Percentiles rank a stretch among this genome's conserved stretches.
Evolutionary conservation across 2,329 filamentous ascomycete genomes (phyloP).

Genomic region (Geosmithia flava): DNA sequence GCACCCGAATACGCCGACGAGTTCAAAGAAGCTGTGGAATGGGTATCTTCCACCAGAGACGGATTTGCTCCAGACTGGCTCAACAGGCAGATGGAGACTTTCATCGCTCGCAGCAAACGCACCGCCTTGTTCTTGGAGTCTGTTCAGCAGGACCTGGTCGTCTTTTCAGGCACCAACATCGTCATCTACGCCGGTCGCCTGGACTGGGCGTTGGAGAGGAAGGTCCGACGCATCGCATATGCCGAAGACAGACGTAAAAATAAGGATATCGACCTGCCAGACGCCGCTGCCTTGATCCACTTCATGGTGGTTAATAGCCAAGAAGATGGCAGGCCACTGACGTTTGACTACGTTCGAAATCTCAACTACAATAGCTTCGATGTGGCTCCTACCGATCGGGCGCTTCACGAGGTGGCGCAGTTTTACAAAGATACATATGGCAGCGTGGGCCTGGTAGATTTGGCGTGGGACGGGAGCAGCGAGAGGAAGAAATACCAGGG

Average conservation of each 20-base stretch:
- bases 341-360: conserved; percentile 5
- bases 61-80: conserved; percentile 8
- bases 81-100: conserved; percentile 10
- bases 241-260: background rate
- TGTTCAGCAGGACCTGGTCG: conserved; percentile 8
- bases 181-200: conserved; percentile 10
- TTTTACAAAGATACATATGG: conserved; percentile 6
- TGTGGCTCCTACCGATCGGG: conserved; percentile 4
- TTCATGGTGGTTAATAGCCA: conserved; percentile 1
- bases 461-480: background rate
- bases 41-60: conserved; percentile 3
- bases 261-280: conserved; percentile 5
- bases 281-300: conserved; percentile 7
- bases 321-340: conserved; percentile 5
- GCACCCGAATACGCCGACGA: conserved; percentile 8
- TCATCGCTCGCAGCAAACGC: conserved; percentile 7
- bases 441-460: conserved; percentile 2
- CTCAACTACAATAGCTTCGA: conserved; percentile 7
- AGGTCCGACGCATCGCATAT: conserved; percentile 10
- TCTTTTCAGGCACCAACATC: conserved; percentile 10
- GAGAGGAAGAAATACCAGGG: no score
- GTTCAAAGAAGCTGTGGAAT: conserved; percentile 5
- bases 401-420: conserved; percentile 4
- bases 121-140: conserved; percentile 10
- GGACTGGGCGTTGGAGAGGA: conserved; percentile 13